Conservation (phyloP, 2,329 filamentous ascomycete genomes). For the Cadophora sp. region DNA sequence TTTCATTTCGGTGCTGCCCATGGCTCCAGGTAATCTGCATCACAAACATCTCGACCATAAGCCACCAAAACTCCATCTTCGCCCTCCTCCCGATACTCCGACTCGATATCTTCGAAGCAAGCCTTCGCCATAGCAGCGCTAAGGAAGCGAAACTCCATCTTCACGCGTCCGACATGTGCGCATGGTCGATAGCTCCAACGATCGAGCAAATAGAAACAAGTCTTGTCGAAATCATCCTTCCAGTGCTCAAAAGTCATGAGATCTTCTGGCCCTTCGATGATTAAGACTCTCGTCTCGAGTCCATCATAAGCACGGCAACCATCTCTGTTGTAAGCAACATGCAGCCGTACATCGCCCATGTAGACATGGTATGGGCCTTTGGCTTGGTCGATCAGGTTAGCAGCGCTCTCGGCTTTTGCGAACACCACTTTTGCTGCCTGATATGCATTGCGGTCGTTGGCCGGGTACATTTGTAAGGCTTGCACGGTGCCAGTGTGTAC, state of each 20-base stretch:
- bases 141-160: background rate
- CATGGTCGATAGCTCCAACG: background rate
- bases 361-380: background rate
- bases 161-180: background rate
- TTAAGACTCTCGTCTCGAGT: background rate
- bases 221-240: background rate
- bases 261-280: background rate
- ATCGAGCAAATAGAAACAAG: background rate
- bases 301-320: background rate
- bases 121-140: background rate
- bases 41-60: background rate
- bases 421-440: background rate
- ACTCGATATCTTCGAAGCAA: background rate
- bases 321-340: background rate
- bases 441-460: background rate
- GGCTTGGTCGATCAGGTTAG: background rate
- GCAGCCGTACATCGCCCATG: background rate
- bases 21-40: background rate
- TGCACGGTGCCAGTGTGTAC: background rate
- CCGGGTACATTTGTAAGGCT: background rate
- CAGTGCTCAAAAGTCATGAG: background rate
- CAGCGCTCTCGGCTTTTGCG: background rate
- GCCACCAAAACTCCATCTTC: background rate
- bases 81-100: background rate
- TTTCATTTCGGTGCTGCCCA: background rate